Percentiles rank a stretch among this genome's conserved stretches.
Evolutionary conservation across 2,329 filamentous ascomycete genomes (phyloP).

Genomic region (Cladosporium halotolerans): DNA sequence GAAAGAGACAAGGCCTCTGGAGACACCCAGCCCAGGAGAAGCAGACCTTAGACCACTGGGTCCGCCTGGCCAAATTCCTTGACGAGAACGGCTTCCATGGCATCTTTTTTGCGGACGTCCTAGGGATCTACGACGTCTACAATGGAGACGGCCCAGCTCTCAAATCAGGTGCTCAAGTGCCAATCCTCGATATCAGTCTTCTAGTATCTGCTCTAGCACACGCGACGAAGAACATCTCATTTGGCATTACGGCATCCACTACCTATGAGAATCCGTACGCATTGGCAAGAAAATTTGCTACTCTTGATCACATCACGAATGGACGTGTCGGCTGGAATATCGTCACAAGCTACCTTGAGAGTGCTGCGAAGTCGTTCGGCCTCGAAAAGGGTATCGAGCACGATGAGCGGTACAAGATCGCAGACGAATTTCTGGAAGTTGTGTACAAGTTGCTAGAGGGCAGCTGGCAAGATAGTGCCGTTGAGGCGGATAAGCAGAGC

Average conservation of each 20-base stretch:
- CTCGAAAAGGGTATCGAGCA: slow-evolving; percentile 42
- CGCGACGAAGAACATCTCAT: slow-evolving; percentile 37
- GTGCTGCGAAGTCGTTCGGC: slow-evolving; percentile 44
- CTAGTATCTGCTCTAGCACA: slow-evolving; percentile 42
- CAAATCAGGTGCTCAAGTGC: slow-evolving; percentile 59
- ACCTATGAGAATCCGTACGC: slow-evolving; percentile 33
- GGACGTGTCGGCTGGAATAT: slow-evolving; percentile 45
- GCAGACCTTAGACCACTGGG: slow-evolving; percentile 43
- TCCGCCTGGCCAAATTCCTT: slow-evolving; percentile 41
- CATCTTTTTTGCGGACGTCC: slow-evolving; percentile 47
- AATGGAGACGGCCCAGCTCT: slow-evolving; percentile 44
- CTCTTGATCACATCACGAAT: slow-evolving; percentile 33
- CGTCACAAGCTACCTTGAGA: slow-evolving; percentile 45
- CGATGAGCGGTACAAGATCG: slow-evolving; percentile 44
- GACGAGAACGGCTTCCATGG: slow-evolving; percentile 46
- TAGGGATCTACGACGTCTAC: slow-evolving; percentile 44
- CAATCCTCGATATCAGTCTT: slow-evolving; percentile 51
- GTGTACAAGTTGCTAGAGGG: slow-evolving; percentile 27
- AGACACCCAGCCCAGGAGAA: slow-evolving; percentile 31
- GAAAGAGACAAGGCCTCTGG: slow-evolving; percentile 21
- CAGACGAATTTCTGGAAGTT: slow-evolving; percentile 40
- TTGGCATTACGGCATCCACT: slow-evolving; percentile 33
- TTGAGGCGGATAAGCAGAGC: slow-evolving; percentile 48
- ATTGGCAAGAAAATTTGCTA: slow-evolving; percentile 31
- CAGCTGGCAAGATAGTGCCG: slow-evolving; percentile 26